Evolutionary conservation across 257 asterid species (phyloP), one percentile per base, ranked within the genome.

Genomic region (Perilla frutescens): DNA sequence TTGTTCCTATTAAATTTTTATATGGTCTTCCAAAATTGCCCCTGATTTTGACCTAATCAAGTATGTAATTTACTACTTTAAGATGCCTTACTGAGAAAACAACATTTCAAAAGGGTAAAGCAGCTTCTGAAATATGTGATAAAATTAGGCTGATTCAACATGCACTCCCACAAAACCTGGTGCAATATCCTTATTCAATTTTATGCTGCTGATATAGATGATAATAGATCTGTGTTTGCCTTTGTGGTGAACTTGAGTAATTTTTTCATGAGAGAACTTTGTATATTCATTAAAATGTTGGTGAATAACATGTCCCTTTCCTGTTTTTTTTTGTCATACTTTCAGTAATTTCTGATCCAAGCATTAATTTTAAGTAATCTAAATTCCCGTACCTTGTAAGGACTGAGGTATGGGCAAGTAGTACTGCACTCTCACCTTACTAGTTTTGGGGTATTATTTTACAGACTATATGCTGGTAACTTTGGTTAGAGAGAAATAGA

Each of bases 41-140:
- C 40, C 61, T 71, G 64, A 39, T 66, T 45, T 3, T 62, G 31
- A 51, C 49, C 54, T 55, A 36, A 59, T 59, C 12, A 31, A 73
- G 11, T 40, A 40, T 51, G 15, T 34, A 60, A 49, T 50, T 51
- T 20, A 55, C 58, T 70, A 36, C 12, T 40, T 1, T 15, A 14
- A 54, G 62, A n/a, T 8, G 8, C 41, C 15, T 7, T 41, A 9
- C 61, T 61, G 70, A 49, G 32, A 39, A 12, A 37, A 61, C 9
- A 20, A 9, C 7, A 40, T 61, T 50, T 15, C 47, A 47, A 8
- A 57, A 15, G 32, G 1, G 13, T 7, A 5, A 10, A 44, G 36
- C 51, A 55, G 65, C 54, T 15, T 36, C 51, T 37, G 7, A 34
- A 40, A 36, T 39, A 44, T 5, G 36, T 55, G 36, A 32, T 50